phyloP scores from a whole-genome alignment of 768 basidiomycete species.

The Lepiota brunneoincarnata region DNA sequence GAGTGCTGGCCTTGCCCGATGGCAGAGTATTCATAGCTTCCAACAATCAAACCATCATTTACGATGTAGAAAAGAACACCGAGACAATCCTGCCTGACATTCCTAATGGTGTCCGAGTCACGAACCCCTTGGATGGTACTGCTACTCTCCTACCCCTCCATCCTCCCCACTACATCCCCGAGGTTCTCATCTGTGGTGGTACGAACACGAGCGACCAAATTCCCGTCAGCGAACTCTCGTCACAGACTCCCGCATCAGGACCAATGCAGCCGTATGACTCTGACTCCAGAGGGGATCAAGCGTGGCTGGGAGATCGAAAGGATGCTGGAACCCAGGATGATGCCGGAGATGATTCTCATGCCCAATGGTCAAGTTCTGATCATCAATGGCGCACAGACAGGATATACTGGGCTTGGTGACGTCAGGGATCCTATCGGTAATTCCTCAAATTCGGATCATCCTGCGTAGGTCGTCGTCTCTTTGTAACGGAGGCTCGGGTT shows the following conservation, averaged over 20 bases:
- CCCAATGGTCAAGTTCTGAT: conserved; percentile 44
- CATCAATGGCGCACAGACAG: conserved; percentile 40
- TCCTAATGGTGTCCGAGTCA: conserved; percentile 43
- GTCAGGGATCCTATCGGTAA: conserved; percentile 25
- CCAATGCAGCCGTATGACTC: conserved; percentile 40
- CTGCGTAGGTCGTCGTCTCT: conserved; percentile 20
- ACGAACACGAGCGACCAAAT: conserved; percentile 30
- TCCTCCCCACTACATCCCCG: conserved; percentile 38
- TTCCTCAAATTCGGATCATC: conserved; percentile 28
- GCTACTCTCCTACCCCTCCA: conserved; percentile 34
- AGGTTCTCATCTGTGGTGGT: conserved; percentile 47
- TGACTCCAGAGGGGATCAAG: conserved; percentile 39
- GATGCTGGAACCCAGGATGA: conserved; percentile 39
- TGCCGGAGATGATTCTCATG: conserved; percentile 38
- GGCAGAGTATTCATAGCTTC: conserved; percentile 39
- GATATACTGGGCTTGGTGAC: conserved; percentile 38
- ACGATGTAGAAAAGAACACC: conserved; percentile 33
- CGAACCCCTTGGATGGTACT: conserved; percentile 37
- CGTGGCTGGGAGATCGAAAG: conserved; percentile 44
- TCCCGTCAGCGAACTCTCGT: conserved; percentile 27
- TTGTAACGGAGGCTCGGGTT: not conserved
- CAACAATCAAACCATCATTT: conserved; percentile 39
- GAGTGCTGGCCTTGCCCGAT: conserved; percentile 36
- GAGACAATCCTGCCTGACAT: conserved; percentile 38
- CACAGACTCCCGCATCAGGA: conserved; percentile 40